phyloP scores from a whole-genome alignment of 148 eudicot species.

The Rhododendron vialii region DNA sequence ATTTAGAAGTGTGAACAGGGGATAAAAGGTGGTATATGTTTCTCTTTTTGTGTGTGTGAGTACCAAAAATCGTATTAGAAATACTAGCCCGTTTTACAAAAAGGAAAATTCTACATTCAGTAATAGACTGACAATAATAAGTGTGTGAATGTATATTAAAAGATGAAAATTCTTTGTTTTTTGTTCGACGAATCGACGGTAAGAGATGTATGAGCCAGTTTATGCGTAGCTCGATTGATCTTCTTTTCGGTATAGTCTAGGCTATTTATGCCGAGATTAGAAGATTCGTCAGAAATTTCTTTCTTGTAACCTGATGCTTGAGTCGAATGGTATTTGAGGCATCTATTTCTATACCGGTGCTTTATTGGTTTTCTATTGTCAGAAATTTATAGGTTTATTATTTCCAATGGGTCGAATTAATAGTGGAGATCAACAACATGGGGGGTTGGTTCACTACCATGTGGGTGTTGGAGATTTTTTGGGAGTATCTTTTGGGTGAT shows the following conservation, averaged over 20 bases:
- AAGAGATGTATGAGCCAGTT: too few species aligned
- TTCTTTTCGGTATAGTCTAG: too few species aligned
- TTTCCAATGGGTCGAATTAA: neutral
- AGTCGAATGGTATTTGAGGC: neutral
- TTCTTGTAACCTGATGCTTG: too few species aligned
- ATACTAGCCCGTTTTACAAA: neutral
- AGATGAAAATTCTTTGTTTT: too few species aligned
- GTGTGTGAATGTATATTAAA: too few species aligned
- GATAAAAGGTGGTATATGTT: neutral
- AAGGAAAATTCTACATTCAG: too few species aligned
- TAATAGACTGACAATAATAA: too few species aligned
- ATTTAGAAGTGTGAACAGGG: neutral
- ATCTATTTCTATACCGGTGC: neutral
- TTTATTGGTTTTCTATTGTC: neutral
- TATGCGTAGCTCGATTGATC: too few species aligned
- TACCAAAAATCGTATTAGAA: neutral
- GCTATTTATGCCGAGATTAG: too few species aligned
- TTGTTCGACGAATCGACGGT: too few species aligned
- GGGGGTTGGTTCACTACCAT: neutral
- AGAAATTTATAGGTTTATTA: neutral
- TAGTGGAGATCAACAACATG: neutral
- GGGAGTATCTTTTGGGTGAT: constrained; percentile 1
- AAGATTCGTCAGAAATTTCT: too few species aligned
- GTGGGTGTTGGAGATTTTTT: neutral
- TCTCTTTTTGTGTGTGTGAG: neutral